Evolutionary conservation across 768 basidiomycete species (phyloP).

Genomic region (Lactifluus piperatus): DNA sequence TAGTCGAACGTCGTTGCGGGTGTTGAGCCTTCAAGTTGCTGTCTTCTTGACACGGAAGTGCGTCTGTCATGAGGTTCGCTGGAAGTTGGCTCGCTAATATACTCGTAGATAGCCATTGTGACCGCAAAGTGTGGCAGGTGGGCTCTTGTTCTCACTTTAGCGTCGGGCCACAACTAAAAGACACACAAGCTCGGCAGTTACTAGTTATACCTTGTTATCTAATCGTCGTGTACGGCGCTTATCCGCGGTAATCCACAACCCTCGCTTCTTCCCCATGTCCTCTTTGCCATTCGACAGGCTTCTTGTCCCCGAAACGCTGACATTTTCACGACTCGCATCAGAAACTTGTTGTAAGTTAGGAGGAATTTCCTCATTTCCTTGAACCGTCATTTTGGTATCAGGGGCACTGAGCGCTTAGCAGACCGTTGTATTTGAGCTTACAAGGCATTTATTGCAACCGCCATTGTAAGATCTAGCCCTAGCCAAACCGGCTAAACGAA

Average conservation of each 20-base stretch:
- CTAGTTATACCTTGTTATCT: neutral
- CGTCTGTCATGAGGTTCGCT: neutral
- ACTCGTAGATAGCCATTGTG: conserved; percentile 1
- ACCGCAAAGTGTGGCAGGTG: neutral
- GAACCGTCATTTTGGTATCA: neutral
- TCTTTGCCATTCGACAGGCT: neutral
- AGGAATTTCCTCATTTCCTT: neutral
- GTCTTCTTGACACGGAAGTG: neutral
- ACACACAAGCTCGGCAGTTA: conserved; percentile 1
- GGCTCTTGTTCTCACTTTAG: conserved; percentile 14
- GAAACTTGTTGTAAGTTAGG: neutral
- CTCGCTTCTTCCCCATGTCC: neutral
- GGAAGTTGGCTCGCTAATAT: neutral
- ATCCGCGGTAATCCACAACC: neutral
- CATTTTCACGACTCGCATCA: neutral
- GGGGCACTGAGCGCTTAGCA: neutral
- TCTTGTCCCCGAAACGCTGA: neutral
- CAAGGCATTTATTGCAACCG: neutral
- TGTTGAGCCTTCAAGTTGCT: conserved; percentile 4
- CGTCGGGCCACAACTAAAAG: neutral
- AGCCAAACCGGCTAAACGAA: no score
- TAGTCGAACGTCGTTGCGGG: neutral
- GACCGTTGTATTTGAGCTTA: neutral
- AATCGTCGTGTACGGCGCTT: neutral
- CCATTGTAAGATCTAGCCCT: no score